A percentile compares a stretch with the other conserved stretches of the same genome.
phyloP scores from a whole-genome alignment of 2,329 filamentous ascomycete genomes.

The Penicillium sp. region DNA sequence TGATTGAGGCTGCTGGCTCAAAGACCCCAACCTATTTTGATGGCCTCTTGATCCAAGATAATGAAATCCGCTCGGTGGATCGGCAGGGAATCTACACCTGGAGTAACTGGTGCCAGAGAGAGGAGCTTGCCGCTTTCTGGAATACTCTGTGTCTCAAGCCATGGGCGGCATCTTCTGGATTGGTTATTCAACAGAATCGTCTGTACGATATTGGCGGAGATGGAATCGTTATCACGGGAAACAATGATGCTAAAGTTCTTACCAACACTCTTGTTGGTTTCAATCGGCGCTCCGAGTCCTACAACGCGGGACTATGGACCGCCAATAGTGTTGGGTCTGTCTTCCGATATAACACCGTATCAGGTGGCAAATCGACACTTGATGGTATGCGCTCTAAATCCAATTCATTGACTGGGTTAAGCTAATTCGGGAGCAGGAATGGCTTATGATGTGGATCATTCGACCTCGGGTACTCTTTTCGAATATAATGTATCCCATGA shows the following conservation, averaged over 20 bases:
- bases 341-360: conserved; percentile 1
- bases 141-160: not conserved
- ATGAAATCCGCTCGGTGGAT: not conserved
- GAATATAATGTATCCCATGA: conserved; percentile 3
- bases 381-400: not conserved
- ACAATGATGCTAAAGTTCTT: not conserved
- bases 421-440: not conserved
- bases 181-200: not conserved
- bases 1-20: not conserved
- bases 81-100: conserved; percentile 7
- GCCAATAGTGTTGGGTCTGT: not conserved
- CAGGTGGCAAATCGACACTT: not conserved
- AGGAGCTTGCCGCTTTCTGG: not conserved
- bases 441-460: conserved; percentile 3
- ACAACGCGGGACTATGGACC: not conserved
- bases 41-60: not conserved
- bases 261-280: not conserved
- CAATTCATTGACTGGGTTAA: not conserved
- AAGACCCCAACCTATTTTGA: not conserved
- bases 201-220: conserved; percentile 5
- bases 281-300: not conserved
- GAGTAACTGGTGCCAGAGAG: conserved; percentile 1
- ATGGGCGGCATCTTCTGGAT: not conserved
- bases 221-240: not conserved
- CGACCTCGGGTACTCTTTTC: conserved; percentile 1